Evolutionary conservation across 2,329 filamentous ascomycete species (phyloP).

Genomic region (Penicillium verrucosum): DNA sequence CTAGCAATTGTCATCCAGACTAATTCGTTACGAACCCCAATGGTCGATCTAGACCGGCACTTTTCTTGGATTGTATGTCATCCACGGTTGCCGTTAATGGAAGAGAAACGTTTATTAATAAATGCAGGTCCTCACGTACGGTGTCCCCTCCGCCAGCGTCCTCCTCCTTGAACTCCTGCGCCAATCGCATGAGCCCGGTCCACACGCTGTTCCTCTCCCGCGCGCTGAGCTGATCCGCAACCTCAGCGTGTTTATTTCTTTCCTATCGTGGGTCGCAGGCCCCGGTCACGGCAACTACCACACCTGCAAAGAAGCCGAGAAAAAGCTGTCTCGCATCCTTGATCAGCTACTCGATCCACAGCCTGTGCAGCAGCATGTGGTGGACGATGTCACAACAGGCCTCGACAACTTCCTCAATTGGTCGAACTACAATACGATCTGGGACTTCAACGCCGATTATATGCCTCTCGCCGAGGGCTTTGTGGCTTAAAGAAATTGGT

Average conservation of each 20-base stretch:
- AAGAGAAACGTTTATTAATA: background rate
- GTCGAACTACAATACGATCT: conserved; percentile 31
- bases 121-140: conserved; percentile 31
- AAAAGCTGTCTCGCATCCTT: conserved; percentile 35
- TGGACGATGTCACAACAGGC: conserved; percentile 31
- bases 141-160: conserved; percentile 33
- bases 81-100: background rate
- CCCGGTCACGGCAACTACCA: conserved; percentile 37
- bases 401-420: conserved; percentile 34
- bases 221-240: conserved; percentile 35
- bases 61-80: conserved; percentile 36
- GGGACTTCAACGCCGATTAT: conserved; percentile 34
- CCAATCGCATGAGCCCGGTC: conserved; percentile 30
- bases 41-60: conserved; percentile 32
- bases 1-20: conserved; percentile 31
- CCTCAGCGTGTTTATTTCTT: conserved; percentile 34
- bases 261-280: conserved; percentile 33
- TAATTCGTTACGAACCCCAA: conserved; percentile 26
- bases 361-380: conserved; percentile 27
- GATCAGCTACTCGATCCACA: conserved; percentile 37
- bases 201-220: conserved; percentile 25
- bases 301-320: conserved; percentile 36
- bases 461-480: conserved; percentile 23
- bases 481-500: conserved; percentile 8
- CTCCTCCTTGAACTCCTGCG: conserved; percentile 34